These are phyloP conservation scores for Colletotrichum liaoningense DNA, from an alignment of 2,329 filamentous ascomycete genomes.

Conservation along the genomic window DNA sequence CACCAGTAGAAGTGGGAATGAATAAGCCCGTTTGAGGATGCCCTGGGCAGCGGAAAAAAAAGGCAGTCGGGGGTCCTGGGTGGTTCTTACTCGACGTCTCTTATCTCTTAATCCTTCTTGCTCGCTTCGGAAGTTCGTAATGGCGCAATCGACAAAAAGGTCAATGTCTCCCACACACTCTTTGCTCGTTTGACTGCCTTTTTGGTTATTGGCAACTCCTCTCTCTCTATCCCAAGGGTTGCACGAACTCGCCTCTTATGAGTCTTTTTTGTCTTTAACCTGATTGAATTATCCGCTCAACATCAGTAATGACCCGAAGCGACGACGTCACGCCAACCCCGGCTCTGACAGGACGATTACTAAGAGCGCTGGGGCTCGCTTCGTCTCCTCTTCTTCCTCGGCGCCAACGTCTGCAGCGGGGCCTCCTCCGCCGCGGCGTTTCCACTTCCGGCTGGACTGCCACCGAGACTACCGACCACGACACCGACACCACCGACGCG, in stretches of 20 bases:
- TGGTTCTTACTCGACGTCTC: not conserved
- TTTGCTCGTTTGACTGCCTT: not conserved
- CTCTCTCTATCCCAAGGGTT: not conserved
- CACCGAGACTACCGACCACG: not conserved
- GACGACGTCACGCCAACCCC: constrained; percentile 33
- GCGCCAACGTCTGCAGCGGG: constrained; percentile 18
- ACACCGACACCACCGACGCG: constrained; percentile 18
- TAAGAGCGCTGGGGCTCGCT: constrained; percentile 43
- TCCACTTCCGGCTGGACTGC: constrained; percentile 4
- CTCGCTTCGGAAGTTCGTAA: not conserved
- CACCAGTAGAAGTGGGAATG: constrained; percentile 14
- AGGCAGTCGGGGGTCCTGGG: not conserved
- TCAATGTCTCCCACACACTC: not conserved
- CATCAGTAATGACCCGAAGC: constrained; percentile 23
- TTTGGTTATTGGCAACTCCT: not conserved
- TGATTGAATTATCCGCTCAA: not conserved
- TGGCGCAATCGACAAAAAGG: not conserved
- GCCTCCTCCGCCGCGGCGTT: constrained; percentile 10
- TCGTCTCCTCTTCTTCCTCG: not conserved
- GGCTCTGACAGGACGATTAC: constrained; percentile 44
- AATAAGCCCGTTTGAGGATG: constrained; percentile 2
- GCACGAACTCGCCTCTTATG: not conserved
- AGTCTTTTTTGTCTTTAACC: not conserved
- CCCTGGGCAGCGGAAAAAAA: not conserved
- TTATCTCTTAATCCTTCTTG: not conserved